These are phyloP conservation scores for Dactylis glomerata DNA, from an alignment of 176 grass and related monocot species.

Conservation along the genomic window DNA sequence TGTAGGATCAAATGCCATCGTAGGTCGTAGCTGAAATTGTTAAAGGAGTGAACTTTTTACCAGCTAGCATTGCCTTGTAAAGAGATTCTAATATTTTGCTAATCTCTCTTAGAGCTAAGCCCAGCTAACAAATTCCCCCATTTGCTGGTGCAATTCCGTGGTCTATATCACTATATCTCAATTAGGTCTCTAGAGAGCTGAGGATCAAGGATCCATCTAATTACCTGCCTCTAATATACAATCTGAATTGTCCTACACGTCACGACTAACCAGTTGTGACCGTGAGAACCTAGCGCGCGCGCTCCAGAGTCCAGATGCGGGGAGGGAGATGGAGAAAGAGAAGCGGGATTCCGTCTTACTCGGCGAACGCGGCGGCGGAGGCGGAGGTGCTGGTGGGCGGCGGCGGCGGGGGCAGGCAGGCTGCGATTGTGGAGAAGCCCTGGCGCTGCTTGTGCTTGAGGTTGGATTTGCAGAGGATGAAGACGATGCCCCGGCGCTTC, in stretches of 20 bases:
- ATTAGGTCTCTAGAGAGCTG: background rate
- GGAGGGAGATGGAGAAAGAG: background rate
- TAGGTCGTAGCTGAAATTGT: background rate
- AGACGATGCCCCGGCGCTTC: conserved; percentile 88
- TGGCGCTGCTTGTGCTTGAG: conserved; percentile 98
- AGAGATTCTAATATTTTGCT: background rate
- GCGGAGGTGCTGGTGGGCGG: background rate
- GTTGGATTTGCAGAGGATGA: conserved; percentile 78
- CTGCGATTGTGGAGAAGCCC: conserved; percentile 81
- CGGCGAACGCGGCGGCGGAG: conserved; percentile 24
- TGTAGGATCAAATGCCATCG: background rate
- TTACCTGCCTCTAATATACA: background rate
- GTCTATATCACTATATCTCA: background rate
- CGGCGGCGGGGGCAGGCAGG: conserved; percentile 8
- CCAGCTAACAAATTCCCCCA: background rate
- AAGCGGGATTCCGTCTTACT: conserved; percentile 14
- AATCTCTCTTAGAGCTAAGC: background rate
- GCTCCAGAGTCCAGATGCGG: background rate
- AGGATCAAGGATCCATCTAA: background rate
- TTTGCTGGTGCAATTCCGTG: background rate
- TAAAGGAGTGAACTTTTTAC: background rate
- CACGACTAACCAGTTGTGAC: background rate
- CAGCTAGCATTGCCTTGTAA: background rate
- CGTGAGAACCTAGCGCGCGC: background rate
- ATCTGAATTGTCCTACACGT: background rate